phyloP scores from a whole-genome alignment of 768 basidiomycete species.

The Xerocomellus dryophilus region DNA sequence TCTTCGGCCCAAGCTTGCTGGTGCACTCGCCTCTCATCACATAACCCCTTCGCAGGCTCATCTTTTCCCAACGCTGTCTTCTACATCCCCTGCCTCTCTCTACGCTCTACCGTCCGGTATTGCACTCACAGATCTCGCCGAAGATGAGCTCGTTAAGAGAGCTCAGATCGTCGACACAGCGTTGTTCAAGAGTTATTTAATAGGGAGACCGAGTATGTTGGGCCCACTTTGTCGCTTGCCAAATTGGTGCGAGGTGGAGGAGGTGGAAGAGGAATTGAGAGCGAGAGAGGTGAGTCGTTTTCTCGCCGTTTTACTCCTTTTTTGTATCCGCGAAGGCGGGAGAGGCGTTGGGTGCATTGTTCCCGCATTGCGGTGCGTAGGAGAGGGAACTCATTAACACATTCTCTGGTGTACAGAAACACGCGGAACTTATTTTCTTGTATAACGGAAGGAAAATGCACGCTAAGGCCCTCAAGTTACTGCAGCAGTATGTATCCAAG shows the following conservation, averaged over 20 bases:
- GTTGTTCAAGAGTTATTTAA: slow-evolving; percentile 87
- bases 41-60: slow-evolving; percentile 71
- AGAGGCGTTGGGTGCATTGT: not conserved
- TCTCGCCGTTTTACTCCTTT: not conserved
- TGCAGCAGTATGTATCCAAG: slow-evolving; percentile 66
- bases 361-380: not conserved
- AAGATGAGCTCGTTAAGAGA: slow-evolving; percentile 81
- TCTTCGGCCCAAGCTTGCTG: slow-evolving; percentile 79
- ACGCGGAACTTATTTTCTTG: slow-evolving; percentile 81
- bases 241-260: slow-evolving; percentile 97
- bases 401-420: slow-evolving; percentile 62
- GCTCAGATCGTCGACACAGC: slow-evolving; percentile 96
- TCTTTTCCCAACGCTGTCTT: slow-evolving; percentile 64
- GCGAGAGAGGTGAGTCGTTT: slow-evolving; percentile 60
- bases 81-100: slow-evolving; percentile 70
- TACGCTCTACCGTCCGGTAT: slow-evolving; percentile 69
- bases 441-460: slow-evolving; percentile 98
- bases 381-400: not conserved
- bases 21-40: slow-evolving; percentile 66
- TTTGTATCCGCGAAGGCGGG: not conserved
- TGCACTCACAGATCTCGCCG: slow-evolving; percentile 66
- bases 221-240: slow-evolving; percentile 85
- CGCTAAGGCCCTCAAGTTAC: slow-evolving; percentile 73
- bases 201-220: slow-evolving; percentile 75
- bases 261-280: slow-evolving; percentile 85